phyloP scores from a whole-genome alignment of 495 filamentous ascomycete genomes.

The Neurospora sp. region DNA sequence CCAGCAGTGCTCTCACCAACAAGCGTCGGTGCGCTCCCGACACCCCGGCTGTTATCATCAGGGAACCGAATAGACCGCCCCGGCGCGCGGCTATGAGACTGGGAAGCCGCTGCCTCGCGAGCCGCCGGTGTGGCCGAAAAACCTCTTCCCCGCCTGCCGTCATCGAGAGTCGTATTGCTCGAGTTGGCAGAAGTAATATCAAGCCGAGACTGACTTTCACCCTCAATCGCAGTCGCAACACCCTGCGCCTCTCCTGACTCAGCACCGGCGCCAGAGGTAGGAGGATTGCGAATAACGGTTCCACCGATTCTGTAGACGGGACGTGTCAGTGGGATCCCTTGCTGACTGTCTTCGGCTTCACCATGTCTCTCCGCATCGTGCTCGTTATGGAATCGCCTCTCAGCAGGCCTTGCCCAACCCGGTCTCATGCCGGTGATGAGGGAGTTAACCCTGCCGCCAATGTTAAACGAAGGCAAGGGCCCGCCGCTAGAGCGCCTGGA shows the following conservation, averaged over 20 bases:
- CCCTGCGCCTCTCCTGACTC: background rate
- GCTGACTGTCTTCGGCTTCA: background rate
- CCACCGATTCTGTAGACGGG: conserved; percentile 42
- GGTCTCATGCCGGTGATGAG: conserved; percentile 20
- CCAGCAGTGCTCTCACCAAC: background rate
- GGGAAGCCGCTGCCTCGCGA: background rate
- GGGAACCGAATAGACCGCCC: conserved; percentile 35
- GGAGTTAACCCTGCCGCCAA: conserved; percentile 17
- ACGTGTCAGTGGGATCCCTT: conserved; percentile 17
- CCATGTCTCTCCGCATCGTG: background rate
- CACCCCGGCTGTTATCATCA: conserved; percentile 20
- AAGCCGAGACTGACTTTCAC: background rate
- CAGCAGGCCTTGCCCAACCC: background rate
- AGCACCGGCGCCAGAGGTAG: background rate
- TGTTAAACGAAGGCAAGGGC: conserved; percentile 8
- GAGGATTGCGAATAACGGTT: conserved; percentile 12
- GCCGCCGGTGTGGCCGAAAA: background rate
- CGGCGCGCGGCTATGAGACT: background rate
- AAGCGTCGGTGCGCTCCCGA: background rate
- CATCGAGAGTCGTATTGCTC: background rate
- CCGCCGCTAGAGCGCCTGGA: conserved; percentile 3
- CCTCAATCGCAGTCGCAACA: background rate
- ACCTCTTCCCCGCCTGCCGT: background rate
- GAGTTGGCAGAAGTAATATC: background rate
- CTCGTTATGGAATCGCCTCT: background rate